Evolutionary conservation across 2,329 filamentous ascomycete genomes (phyloP), one percentile per base, ranked within the genome.

Genomic region (Aureobasidium sp.): DNA sequence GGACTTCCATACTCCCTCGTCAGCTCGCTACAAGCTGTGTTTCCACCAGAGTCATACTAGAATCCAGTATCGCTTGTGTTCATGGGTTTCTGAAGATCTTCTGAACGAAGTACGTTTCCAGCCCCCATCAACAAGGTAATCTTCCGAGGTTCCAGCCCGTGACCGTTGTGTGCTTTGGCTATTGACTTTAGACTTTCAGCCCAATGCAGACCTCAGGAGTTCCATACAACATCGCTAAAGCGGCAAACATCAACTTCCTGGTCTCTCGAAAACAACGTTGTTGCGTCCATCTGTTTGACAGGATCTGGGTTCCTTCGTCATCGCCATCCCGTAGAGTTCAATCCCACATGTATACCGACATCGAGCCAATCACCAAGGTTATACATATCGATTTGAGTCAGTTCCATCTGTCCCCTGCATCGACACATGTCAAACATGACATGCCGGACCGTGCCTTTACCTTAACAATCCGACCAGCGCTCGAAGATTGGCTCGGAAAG

Each of bases 131-230:
- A 6, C 49, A 15, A 54, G 35, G 9, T 21, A 53, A 40, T 40
- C n/a, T 19, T 31, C 37, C 19, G 51, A 43, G n/a, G 37, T 42
- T 55, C 33, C 51, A 55, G 37, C 25, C 38, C 23, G 29, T 21
- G 11, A 17, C 46, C 19, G 9, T 46, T 17, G 23, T 23, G 43
- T 46, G 43, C 53, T 37, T n/a, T 21, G n/a, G 21, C 35, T 35
- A 31, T n/a, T 54, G 15, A 33, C 23, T 35, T 57, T 57, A 53
- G 40, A 19, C 49, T 53, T 53, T 53, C 11, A 17, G 40, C 40
- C 25, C 40, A 40, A 57, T 57, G 53, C 53, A 57, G 40, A 31
- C 43, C 43, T 57, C 53, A 57, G 53, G 53, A 57, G 53, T 46
- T 29, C 29, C 11, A 21, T 46, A 13, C 40, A 46, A 37, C 40